phyloP scores from a whole-genome alignment of 176 grass and related monocot genomes.

The Oryza brachyantha region DNA sequence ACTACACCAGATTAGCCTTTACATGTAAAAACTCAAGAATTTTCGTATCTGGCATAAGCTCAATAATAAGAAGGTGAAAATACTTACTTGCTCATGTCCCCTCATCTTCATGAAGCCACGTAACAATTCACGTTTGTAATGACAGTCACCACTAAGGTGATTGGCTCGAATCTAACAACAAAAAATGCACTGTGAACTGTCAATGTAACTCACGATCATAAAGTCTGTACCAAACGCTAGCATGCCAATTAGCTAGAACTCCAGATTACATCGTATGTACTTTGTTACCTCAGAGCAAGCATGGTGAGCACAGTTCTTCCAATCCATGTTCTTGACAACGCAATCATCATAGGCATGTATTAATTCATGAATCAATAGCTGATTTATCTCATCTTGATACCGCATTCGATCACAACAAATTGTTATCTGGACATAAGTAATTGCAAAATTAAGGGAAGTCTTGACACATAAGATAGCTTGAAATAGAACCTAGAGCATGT shows the following conservation, averaged over 20 bases:
- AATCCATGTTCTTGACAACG: constrained; percentile 70
- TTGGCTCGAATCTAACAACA: constrained; percentile 86
- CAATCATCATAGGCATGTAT: constrained; percentile 98
- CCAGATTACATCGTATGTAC: background rate
- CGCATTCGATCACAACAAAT: constrained; percentile 76
- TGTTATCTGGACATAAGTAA: constrained; percentile 51
- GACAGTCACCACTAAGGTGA: constrained; percentile 91
- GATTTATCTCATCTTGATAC: constrained; percentile 70
- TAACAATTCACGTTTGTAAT: constrained; percentile 85
- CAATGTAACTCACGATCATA: background rate
- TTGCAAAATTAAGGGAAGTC: constrained; percentile 8
- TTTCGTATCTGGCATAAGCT: background rate
- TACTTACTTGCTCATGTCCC: constrained; percentile 85
- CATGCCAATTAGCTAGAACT: background rate
- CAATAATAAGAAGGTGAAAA: constrained; percentile 8
- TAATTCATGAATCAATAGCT: constrained; percentile 79
- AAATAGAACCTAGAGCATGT: background rate
- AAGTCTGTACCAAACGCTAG: background rate
- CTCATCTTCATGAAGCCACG: constrained; percentile 88
- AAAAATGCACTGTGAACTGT: constrained; percentile 11
- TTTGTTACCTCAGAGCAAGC: constrained; percentile 88
- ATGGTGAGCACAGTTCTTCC: constrained; percentile 92
- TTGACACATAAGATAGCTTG: background rate
- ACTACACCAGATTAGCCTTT: background rate
- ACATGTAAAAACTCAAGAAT: background rate